These are phyloP conservation scores for Populus trichocarpa DNA, from an alignment of 441 rosid genomes.

Conservation along the genomic window DNA sequence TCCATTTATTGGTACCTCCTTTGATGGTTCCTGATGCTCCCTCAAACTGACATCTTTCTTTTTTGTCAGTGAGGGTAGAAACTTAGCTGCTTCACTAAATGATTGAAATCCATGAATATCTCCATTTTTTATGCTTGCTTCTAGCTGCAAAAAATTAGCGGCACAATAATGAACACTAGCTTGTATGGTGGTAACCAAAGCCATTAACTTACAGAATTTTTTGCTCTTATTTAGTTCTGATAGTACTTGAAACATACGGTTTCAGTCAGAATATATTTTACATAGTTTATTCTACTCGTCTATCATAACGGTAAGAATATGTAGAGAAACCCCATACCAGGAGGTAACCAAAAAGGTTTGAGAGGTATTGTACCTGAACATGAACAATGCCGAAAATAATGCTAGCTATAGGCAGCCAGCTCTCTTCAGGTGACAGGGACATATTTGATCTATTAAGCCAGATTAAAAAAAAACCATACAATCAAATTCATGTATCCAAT, in stretches of 20 bases:
- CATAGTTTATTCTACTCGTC: not conserved
- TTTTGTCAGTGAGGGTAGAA: conserved; percentile 31
- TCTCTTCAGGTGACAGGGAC: conserved; percentile 82
- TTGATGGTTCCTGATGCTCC: conserved; percentile 26
- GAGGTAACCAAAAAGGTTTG: not conserved
- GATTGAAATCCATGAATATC: conserved; percentile 67
- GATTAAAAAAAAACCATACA: not conserved
- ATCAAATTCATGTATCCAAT: conserved; percentile 9
- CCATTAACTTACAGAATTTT: not conserved
- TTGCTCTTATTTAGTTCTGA: not conserved
- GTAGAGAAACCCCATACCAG: not conserved
- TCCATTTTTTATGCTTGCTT: conserved; percentile 81
- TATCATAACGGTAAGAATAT: not conserved
- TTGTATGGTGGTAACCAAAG: not conserved
- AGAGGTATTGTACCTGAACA: conserved; percentile 57
- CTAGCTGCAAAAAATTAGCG: conserved; percentile 47
- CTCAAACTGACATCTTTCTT: conserved; percentile 28
- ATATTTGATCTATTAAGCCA: conserved; percentile 57
- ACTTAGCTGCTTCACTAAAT: conserved; percentile 39
- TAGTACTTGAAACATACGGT: not conserved
- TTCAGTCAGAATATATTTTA: not conserved
- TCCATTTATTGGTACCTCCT: conserved; percentile 37
- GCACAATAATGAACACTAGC: not conserved
- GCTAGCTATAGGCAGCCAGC: conserved; percentile 93
- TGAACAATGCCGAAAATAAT: conserved; percentile 73